Base-by-base conservation (phyloP, 257 asterid genomes). In the Fraxinus excelsior region DNA sequence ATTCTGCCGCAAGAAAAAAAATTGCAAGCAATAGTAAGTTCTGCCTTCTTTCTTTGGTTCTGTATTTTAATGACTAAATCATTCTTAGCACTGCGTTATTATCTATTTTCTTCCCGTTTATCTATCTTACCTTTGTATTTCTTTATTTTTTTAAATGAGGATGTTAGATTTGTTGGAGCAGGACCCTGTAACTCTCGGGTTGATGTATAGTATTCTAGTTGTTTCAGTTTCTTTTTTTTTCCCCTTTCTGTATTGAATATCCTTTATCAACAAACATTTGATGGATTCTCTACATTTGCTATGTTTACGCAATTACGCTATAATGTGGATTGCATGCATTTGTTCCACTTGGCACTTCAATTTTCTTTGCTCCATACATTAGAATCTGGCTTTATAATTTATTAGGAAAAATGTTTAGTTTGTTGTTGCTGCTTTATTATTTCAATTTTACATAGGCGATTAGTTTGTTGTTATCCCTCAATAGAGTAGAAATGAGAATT, bases 21-120 rank as follows among this genome's bases (percentile, higher is more conserved):
- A 14, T 42, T 67, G 3, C 28, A 32, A 16, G 23, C 26, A 76
- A 68, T 67, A 49, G 69, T 76, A 68, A 49, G 49, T 51, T 64
- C 69, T 31, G 26, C 71, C 5, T 32, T 67, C 74, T 76, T 68
- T 76, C 80, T 75, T 53, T 76, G 69, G 46, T 69, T 76, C 58
- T 25, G 2, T 56, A 4, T 19, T 34, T 76, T 13, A 66, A 46
- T 25, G 29, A 49, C 51, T 46, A 42, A 28, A 11, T 62, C 4
- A 26, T 9, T 65, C 66, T n/a, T 75, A 38, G 60, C 28, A n/a
- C 29, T 62, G 12, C 23, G 25, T 62, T 16, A 14, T 49, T 21
- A 28, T 65, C 25, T 46, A 74, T 74, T 32, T 34, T 34, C 70
- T 74, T 56, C 29, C 25, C 1, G 8, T 74, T 58, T 21, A 56